Evolutionary conservation across 768 basidiomycete genomes (phyloP), one percentile per base, ranked within the genome.

Genomic region (Dendrothele bispora): DNA sequence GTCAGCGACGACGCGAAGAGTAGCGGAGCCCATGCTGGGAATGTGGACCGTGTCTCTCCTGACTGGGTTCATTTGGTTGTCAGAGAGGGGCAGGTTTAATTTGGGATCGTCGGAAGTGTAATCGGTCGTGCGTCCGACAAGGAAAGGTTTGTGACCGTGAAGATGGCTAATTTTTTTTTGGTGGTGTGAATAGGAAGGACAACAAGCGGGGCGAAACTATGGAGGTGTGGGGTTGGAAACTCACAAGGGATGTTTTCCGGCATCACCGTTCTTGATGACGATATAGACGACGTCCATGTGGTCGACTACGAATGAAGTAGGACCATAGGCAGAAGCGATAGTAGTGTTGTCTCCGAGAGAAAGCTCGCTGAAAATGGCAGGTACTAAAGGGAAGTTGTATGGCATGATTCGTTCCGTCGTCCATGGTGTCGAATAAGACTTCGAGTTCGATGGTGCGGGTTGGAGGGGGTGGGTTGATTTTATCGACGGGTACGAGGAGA

Each of bases 41-140:
- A 97, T 80, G 48, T 83, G 78, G 14, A 95, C 71, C 0, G 92
- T 95, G 65, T 99, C 95, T 32, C 95, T 79, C n/a, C 92, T 83
- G 59, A 95, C 82, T 2, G 95, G 95, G 68, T 98, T 99, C 1
- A 70, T 62, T 56, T 91, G 88, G 12, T 80, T 84, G 66, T 92
- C 88, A 20, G 76, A 70, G 47, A 91, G 68, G 0, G 88, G 84
- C 12, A 91, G 93, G 67, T 95, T 95, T 39, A 94, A 71, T 1
- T 69, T 58, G 1, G 88, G 79, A 65, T 98, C 89, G 56, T 77
- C 67, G 1, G 86, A 86, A 0, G 80, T 80, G 55, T 83, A 91
- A 61, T 95, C 79, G 45, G 73, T 55, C 2, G 82, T 77, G 45
- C 87, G 84, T 47, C 81, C 75, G 20, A 95, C 83, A 51, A 98